Conservation (phyloP, 2,329 filamentous ascomycete species). For the Moelleriella libera region DNA sequence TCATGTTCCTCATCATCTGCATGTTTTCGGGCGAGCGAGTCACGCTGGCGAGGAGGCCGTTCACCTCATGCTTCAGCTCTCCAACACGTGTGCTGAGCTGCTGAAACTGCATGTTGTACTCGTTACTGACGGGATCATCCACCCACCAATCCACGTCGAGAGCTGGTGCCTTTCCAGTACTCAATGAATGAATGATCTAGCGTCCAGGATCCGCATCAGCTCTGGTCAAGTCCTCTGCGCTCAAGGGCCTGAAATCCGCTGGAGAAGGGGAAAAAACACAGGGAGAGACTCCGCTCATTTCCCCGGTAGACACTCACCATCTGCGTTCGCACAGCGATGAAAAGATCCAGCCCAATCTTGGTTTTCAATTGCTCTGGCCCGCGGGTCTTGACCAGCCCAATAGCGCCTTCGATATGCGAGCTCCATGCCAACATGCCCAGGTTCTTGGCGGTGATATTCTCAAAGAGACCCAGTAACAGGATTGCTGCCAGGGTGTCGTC, state of each 20-base stretch:
- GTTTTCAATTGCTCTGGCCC: constrained; percentile 38
- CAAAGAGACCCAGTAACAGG: constrained; percentile 43
- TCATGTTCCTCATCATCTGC: constrained; percentile 33
- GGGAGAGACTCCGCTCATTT: neutral
- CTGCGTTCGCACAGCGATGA: constrained; percentile 43
- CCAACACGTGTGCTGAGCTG: constrained; percentile 36
- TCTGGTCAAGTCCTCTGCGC: neutral
- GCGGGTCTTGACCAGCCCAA: constrained; percentile 42
- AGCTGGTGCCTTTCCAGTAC: constrained; percentile 32
- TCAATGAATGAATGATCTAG: constrained; percentile 43
- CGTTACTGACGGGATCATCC: constrained; percentile 30
- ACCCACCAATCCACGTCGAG: constrained; percentile 47
- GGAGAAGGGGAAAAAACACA: no score
- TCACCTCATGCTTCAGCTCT: constrained; percentile 38
- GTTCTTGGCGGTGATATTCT: constrained; percentile 42
- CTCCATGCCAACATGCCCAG: constrained; percentile 43
- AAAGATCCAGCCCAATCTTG: constrained; percentile 36
- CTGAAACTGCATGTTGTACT: constrained; percentile 29
- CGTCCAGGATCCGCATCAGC: neutral
- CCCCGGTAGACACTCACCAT: constrained; percentile 25
- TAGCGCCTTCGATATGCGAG: constrained; percentile 46
- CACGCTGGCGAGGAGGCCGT: constrained; percentile 29
- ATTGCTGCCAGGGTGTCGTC: constrained; percentile 45
- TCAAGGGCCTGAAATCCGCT: no score
- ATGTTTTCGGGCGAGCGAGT: constrained; percentile 32